Percentiles rank a stretch among this genome's conserved stretches.
Conservation (phyloP, 495 filamentous ascomycete genomes). For the Penicillium macrosclerotiorum region DNA sequence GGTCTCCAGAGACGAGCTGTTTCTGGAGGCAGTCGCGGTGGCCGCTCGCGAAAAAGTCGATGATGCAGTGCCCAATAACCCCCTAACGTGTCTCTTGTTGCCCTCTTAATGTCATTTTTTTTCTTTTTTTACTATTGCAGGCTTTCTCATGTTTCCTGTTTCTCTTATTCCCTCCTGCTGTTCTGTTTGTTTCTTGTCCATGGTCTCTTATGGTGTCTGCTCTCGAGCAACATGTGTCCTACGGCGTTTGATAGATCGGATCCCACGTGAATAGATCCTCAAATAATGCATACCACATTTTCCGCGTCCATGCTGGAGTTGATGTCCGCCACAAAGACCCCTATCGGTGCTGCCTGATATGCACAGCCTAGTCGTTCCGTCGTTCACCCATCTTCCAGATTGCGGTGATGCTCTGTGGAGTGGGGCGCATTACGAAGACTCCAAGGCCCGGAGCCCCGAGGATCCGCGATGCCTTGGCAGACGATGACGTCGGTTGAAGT, state of each 20-base stretch:
- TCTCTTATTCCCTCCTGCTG: neutral
- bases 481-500: slow-evolving; percentile 14
- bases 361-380: no score
- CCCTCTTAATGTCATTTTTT: slow-evolving; percentile 6
- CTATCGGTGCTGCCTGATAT: no score
- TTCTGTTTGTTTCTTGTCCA: neutral
- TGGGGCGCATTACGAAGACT: slow-evolving; percentile 6
- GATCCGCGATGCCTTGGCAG: slow-evolving; percentile 17
- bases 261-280: slow-evolving; percentile 2
- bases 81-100: slow-evolving; percentile 12
- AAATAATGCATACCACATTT: slow-evolving; percentile 3
- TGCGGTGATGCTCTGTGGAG: neutral
- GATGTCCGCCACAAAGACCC: no score
- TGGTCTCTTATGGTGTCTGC: neutral
- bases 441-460: neutral
- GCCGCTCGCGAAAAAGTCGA: slow-evolving; percentile 27
- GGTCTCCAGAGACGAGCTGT: slow-evolving; percentile 20
- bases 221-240: neutral
- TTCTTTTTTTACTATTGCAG: slow-evolving; percentile 6
- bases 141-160: neutral
- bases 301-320: neutral
- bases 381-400: no score
- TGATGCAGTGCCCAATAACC: slow-evolving; percentile 5
- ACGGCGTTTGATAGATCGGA: slow-evolving; percentile 4
- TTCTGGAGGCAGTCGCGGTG: slow-evolving; percentile 14